These are phyloP conservation scores for Gillenia trifoliata DNA, from an alignment of 306 rosid genomes.

Conservation along the genomic window DNA sequence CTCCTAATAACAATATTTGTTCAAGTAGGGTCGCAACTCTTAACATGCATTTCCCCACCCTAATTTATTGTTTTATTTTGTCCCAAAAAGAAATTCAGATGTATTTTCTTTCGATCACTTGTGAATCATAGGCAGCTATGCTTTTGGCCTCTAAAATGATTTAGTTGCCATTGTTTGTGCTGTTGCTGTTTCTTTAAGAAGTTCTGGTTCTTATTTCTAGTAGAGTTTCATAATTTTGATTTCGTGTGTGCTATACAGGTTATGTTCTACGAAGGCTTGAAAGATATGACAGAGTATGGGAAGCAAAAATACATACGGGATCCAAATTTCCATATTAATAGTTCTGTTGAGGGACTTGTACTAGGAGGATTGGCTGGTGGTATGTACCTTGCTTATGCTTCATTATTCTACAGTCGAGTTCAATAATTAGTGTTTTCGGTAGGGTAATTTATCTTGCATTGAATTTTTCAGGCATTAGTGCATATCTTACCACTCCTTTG, in stretches of 20 bases:
- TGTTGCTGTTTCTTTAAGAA: not conserved
- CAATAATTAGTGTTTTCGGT: not conserved
- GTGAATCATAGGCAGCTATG: not conserved
- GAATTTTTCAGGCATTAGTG: conserved; percentile 58
- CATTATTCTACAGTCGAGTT: not conserved
- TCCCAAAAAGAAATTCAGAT: not conserved
- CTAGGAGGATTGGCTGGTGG: conserved; percentile 93
- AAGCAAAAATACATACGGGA: conserved; percentile 48
- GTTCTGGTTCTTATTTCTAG: not conserved
- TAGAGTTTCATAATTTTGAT: not conserved
- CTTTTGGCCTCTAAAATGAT: not conserved
- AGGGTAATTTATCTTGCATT: conserved; percentile 9
- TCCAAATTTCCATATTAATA: conserved; percentile 40
- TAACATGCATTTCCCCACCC: not conserved
- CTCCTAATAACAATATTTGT: not conserved
- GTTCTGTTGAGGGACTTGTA: conserved; percentile 68
- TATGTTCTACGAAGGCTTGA: conserved; percentile 72
- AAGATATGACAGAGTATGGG: conserved; percentile 55
- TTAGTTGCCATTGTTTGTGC: not conserved
- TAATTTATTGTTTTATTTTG: not conserved
- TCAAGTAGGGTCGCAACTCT: not conserved
- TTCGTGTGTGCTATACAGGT: conserved; percentile 41
- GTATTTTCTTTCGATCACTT: not conserved
- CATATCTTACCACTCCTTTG: conserved; percentile 86
- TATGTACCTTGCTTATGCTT: conserved; percentile 33